These are phyloP conservation scores for Candida frijolesensis DNA, from an alignment of 1,139 yeast genomes.

Conservation along the genomic window DNA sequence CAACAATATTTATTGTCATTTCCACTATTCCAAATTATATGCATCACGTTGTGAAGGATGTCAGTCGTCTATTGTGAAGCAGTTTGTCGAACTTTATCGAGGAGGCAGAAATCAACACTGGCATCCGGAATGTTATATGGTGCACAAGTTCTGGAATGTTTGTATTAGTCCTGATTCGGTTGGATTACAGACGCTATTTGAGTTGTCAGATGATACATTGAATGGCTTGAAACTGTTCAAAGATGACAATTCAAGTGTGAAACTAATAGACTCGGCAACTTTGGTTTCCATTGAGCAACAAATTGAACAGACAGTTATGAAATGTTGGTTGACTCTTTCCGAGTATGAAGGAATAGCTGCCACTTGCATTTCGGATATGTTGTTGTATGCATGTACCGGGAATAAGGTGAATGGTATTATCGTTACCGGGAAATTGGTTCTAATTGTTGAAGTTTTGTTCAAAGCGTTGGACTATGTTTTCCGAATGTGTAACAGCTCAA, in stretches of 20 bases:
- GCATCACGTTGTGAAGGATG: constrained; percentile 96
- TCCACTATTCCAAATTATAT: constrained; percentile 80
- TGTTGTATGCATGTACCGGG: constrained; percentile 79
- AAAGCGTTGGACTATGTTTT: constrained; percentile 65
- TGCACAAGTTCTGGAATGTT: constrained; percentile 95
- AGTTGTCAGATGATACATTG: constrained; percentile 24
- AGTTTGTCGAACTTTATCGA: constrained; percentile 87
- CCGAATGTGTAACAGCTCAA: constrained; percentile 14
- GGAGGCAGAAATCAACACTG: constrained; percentile 96
- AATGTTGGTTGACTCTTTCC: constrained; percentile 86
- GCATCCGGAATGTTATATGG: constrained; percentile 99
- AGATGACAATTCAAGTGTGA: constrained; percentile 8
- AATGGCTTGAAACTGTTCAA: constrained; percentile 13
- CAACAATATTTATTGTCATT: constrained; percentile 83
- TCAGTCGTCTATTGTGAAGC: constrained; percentile 85
- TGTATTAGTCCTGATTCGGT: constrained; percentile 66
- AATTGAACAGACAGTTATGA: constrained; percentile 69
- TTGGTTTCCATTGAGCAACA: constrained; percentile 62
- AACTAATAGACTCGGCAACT: constrained; percentile 47
- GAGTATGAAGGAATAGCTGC: constrained; percentile 95
- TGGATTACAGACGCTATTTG: constrained; percentile 43
- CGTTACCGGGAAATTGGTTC: constrained; percentile 73
- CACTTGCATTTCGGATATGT: constrained; percentile 88
- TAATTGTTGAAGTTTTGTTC: constrained; percentile 76
- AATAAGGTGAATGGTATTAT: constrained; percentile 70